Evolutionary conservation across 306 rosid genomes (phyloP).

Genomic region (Luffa aegyptiaca): DNA sequence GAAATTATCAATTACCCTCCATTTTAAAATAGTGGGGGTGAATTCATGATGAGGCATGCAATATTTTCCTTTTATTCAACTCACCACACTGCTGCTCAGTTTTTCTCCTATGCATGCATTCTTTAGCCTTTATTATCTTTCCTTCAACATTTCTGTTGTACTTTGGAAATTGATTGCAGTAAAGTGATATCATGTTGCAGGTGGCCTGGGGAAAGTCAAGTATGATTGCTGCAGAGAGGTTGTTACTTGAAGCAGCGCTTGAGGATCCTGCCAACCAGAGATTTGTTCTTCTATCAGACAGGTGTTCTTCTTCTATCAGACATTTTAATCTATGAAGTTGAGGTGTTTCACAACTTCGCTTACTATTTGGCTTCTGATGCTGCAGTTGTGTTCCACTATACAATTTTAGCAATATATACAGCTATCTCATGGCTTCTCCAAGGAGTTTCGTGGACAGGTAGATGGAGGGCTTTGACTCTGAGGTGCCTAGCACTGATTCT

Average conservation of each 20-base stretch:
- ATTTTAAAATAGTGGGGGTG: neutral
- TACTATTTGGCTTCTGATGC: slow-evolving; percentile 23
- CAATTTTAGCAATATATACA: slow-evolving; percentile 78
- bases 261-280: slow-evolving; percentile 89
- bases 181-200: slow-evolving; percentile 17
- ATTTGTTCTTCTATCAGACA: slow-evolving; percentile 91
- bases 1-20: neutral
- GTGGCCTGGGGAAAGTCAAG: slow-evolving; percentile 45
- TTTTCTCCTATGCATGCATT: neutral
- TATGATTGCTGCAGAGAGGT: slow-evolving; percentile 39
- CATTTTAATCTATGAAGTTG: neutral
- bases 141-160: neutral
- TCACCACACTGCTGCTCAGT: neutral
- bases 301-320: slow-evolving; percentile 54
- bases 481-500: slow-evolving; percentile 43
- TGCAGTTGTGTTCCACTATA: slow-evolving; percentile 95
- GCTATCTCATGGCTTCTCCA: slow-evolving; percentile 69
- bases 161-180: neutral
- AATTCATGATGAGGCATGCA: neutral
- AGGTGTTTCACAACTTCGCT: slow-evolving; percentile 4
- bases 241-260: slow-evolving; percentile 43
- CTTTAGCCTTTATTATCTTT: neutral
- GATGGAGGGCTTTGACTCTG: slow-evolving; percentile 43
- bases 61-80: neutral
- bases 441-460: slow-evolving; percentile 98